Conservation (phyloP, 1,284 basidiomycete genomes). For the Puccinia novopanici region DNA sequence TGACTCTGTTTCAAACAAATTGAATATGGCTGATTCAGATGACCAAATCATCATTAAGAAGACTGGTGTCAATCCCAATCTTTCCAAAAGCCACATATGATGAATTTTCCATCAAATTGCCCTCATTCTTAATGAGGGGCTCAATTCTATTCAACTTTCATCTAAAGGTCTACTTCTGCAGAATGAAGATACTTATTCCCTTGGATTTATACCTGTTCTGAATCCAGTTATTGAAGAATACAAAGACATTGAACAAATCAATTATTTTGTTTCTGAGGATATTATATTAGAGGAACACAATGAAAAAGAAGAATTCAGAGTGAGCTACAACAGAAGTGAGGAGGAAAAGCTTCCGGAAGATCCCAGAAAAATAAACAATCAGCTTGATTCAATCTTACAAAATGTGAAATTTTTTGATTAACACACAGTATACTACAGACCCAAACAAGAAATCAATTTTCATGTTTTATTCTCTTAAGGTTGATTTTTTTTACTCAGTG, state of each 20-base stretch:
- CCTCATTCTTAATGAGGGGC: too few relatives aligned
- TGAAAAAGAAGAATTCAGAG: too few relatives aligned
- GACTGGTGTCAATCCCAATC: not conserved
- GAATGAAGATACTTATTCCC: not conserved
- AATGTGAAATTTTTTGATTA: not conserved
- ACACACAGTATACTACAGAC: too few relatives aligned
- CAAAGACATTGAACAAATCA: too few relatives aligned
- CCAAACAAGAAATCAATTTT: not conserved
- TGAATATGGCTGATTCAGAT: not conserved
- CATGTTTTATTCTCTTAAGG: not conserved
- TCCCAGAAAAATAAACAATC: not conserved
- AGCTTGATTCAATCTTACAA: not conserved
- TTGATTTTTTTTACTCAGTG: constrained; percentile 12
- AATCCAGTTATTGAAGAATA: too few relatives aligned
- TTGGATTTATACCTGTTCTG: not conserved
- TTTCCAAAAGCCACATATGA: not conserved
- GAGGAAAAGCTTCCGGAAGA: not conserved
- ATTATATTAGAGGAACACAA: not conserved
- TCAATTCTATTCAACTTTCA: too few relatives aligned
- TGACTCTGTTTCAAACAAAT: constrained; percentile 15
- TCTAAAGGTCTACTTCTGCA: too few relatives aligned
- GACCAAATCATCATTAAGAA: not conserved
- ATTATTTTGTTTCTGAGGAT: not conserved
- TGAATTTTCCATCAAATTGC: too few relatives aligned
- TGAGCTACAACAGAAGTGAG: too few relatives aligned